phyloP scores from a whole-genome alignment of 116 monocot genomes.

The Zostera marina region DNA sequence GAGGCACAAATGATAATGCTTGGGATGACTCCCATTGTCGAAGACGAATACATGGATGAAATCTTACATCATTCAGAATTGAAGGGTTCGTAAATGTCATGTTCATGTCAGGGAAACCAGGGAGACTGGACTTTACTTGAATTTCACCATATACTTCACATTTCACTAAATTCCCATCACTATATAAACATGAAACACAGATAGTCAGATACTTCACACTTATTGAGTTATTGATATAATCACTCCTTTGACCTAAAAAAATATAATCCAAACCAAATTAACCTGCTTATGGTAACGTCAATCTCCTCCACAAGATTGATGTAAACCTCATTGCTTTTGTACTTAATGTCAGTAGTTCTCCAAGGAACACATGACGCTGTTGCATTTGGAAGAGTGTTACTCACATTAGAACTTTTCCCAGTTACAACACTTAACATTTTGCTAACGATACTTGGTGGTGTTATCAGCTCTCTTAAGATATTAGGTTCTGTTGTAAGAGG shows the following conservation, averaged over 20 bases:
- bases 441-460: slow-evolving; percentile 71
- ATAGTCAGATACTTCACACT: background rate
- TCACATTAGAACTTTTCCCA: slow-evolving; percentile 62
- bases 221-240: background rate
- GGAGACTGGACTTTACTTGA: slow-evolving; percentile 58
- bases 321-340: slow-evolving; percentile 71
- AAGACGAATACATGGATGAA: slow-evolving; percentile 86
- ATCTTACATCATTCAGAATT: slow-evolving; percentile 63
- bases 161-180: slow-evolving; percentile 58
- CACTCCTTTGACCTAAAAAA: background rate
- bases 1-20: slow-evolving; percentile 77
- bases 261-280: background rate
- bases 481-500: slow-evolving; percentile 92
- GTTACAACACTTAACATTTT: slow-evolving; percentile 81
- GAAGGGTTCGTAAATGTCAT: slow-evolving; percentile 63
- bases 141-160: slow-evolving; percentile 89
- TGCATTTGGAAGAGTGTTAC: slow-evolving; percentile 63
- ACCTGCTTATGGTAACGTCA: slow-evolving; percentile 72
- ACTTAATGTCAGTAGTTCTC: slow-evolving; percentile 47
- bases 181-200: slow-evolving; percentile 9
- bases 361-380: slow-evolving; percentile 72
- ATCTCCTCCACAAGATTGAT: slow-evolving; percentile 82
- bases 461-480: slow-evolving; percentile 77
- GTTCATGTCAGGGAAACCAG: slow-evolving; percentile 69
- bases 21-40: slow-evolving; percentile 78